phyloP scores from a whole-genome alignment of 805 yeast species.

The Pichia occidentalis region DNA sequence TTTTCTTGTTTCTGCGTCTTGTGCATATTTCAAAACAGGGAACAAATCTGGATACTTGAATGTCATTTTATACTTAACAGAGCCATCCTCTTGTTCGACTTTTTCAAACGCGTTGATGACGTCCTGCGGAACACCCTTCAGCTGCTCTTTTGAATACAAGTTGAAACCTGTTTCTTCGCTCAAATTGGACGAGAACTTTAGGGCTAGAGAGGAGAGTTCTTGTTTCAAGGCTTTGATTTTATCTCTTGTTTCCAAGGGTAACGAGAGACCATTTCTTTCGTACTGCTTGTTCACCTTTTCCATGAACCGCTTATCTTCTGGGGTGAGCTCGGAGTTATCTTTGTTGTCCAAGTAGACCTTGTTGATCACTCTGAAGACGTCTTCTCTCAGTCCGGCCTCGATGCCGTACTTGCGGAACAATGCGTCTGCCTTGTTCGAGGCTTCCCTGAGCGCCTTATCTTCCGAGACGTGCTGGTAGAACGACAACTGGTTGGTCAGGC shows the following conservation, averaged over 20 bases:
- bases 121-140: constrained; percentile 68
- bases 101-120: constrained; percentile 52
- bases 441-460: constrained; percentile 60
- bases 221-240: constrained; percentile 53
- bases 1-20: constrained; percentile 56
- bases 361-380: constrained; percentile 55
- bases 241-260: constrained; percentile 48
- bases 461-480: constrained; percentile 71
- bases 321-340: constrained; percentile 32
- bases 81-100: constrained; percentile 33
- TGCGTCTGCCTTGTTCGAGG: constrained; percentile 59
- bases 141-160: constrained; percentile 54
- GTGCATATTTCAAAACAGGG: constrained; percentile 73
- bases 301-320: constrained; percentile 52
- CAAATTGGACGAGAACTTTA: constrained; percentile 55
- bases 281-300: constrained; percentile 51
- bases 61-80: constrained; percentile 52
- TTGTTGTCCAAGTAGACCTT: constrained; percentile 39
- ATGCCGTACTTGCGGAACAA: constrained; percentile 49
- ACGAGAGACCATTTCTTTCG: constrained; percentile 62
- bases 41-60: constrained; percentile 75
- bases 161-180: constrained; percentile 65
- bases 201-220: constrained; percentile 44
- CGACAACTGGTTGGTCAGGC: constrained; percentile 44
- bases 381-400: constrained; percentile 60